Evolutionary conservation across 2,329 filamentous ascomycete genomes (phyloP).

Genomic region (Fusarium pilosicola): DNA sequence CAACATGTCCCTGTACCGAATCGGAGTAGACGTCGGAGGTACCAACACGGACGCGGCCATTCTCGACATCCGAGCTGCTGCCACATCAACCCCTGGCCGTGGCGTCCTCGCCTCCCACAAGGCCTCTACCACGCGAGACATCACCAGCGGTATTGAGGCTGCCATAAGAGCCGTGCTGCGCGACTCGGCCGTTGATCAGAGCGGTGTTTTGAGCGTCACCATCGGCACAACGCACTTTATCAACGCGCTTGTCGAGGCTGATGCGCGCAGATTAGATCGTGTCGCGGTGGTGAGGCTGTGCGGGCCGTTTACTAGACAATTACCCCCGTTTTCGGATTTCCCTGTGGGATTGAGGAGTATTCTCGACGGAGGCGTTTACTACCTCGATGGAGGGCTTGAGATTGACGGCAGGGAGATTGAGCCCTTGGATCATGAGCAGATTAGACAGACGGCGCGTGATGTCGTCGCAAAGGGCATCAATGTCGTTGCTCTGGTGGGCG

Average conservation of each 20-base stretch:
- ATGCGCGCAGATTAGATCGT: conserved; percentile 53
- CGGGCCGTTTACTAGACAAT: conserved; percentile 55
- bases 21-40: conserved; percentile 55
- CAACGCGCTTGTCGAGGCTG: conserved; percentile 59
- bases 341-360: conserved; percentile 53
- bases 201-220: conserved; percentile 57
- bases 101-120: conserved; percentile 60
- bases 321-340: conserved; percentile 59
- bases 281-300: conserved; percentile 60
- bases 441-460: conserved; percentile 46
- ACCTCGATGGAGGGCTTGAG: conserved; percentile 58
- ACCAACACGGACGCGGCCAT: conserved; percentile 58
- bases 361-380: conserved; percentile 53
- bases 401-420: conserved; percentile 60
- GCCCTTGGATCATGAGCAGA: conserved; percentile 50
- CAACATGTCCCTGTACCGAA: conserved; percentile 54
- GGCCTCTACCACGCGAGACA: conserved; percentile 60
- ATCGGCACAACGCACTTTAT: conserved; percentile 63
- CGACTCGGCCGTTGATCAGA: conserved; percentile 50
- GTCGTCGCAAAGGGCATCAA: conserved; percentile 51
- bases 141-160: conserved; percentile 59
- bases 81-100: conserved; percentile 47
- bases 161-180: conserved; percentile 57
- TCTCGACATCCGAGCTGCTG: conserved; percentile 52
- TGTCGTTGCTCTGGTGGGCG: conserved; percentile 55